Evolutionary conservation across 1,284 basidiomycete species (phyloP).

Genomic region (Boletellus deceptivus): DNA sequence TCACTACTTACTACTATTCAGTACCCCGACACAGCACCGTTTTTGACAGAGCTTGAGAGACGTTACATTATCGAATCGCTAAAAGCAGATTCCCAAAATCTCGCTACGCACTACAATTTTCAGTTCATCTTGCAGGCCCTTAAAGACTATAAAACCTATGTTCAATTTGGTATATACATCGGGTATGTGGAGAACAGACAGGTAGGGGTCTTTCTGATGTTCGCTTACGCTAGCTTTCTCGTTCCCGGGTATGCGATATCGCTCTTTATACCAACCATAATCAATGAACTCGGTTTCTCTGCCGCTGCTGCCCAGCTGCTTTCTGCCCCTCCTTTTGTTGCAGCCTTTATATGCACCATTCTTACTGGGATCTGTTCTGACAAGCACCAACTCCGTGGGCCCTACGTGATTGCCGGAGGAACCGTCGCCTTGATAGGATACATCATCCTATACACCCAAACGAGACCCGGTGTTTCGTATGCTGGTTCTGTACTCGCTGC

Average conservation of each 20-base stretch:
- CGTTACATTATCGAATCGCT: constrained; percentile 34
- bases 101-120: constrained; percentile 30
- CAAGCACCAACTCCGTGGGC: constrained; percentile 39
- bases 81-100: constrained; percentile 33
- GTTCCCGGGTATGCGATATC: constrained; percentile 56
- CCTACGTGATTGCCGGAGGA: constrained; percentile 36
- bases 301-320: constrained; percentile 54
- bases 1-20: constrained; percentile 10
- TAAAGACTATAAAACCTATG: constrained; percentile 41
- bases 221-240: constrained; percentile 33
- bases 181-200: constrained; percentile 27
- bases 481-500: constrained; percentile 50
- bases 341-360: constrained; percentile 40
- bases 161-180: constrained; percentile 42
- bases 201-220: not conserved
- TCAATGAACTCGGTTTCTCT: constrained; percentile 50
- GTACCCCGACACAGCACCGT: constrained; percentile 43
- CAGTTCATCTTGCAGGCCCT: constrained; percentile 38
- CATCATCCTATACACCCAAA: constrained; percentile 40
- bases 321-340: constrained; percentile 47
- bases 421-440: constrained; percentile 42
- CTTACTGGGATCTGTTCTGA: constrained; percentile 41
- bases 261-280: constrained; percentile 53
- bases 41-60: constrained; percentile 38
- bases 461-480: constrained; percentile 40